Percentiles rank a stretch among this genome's conserved stretches.
Conservation (phyloP, 208 protist species). For the Leishmania turanica region DNA sequence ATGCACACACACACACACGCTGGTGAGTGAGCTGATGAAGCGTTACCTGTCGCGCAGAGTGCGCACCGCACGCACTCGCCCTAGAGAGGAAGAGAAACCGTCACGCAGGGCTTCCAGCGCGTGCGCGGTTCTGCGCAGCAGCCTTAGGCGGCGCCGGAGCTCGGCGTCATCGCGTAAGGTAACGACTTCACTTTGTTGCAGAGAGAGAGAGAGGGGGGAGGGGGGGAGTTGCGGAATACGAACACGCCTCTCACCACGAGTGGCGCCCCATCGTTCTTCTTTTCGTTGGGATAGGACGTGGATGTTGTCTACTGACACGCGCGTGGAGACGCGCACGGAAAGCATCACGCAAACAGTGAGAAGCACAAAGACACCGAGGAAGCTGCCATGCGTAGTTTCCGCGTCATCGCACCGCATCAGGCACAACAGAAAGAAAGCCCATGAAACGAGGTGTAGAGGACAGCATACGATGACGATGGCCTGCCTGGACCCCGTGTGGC, state of each 20-base stretch:
- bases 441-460: background rate
- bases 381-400: background rate
- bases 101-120: too few relatives aligned
- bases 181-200: background rate
- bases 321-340: background rate
- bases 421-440: background rate
- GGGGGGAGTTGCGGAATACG: background rate
- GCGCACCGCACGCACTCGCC: background rate
- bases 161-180: background rate
- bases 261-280: background rate
- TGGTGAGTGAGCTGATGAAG: background rate
- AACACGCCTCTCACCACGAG: background rate
- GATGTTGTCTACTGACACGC: background rate
- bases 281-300: background rate
- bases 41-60: background rate
- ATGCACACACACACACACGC: background rate
- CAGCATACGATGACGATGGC: background rate
- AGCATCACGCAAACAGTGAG: background rate
- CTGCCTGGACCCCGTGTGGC: background rate
- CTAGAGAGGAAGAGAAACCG: background rate
- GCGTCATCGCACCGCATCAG: background rate
- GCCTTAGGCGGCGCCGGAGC: background rate
- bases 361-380: background rate
- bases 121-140: too few relatives aligned
- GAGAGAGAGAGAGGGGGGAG: background rate